Percentiles rank a stretch among this genome's conserved stretches.
Evolutionary conservation across 179 eudicot genomes (phyloP).

Genomic region (Beta corolliflora): DNA sequence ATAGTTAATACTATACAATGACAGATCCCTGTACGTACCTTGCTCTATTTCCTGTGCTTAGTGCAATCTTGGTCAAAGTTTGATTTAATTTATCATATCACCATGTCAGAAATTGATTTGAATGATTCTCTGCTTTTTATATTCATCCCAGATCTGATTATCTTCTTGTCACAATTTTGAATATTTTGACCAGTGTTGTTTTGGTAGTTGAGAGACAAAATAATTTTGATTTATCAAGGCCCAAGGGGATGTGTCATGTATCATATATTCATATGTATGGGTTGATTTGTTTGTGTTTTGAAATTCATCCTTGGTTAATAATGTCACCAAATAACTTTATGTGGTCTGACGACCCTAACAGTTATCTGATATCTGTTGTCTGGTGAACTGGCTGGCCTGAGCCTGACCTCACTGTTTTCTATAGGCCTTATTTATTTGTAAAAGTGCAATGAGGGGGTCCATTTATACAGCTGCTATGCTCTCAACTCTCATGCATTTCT

Average conservation of each 20-base stretch:
- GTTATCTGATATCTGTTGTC: neutral
- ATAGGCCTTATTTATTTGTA: neutral
- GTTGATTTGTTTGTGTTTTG: too few relatives aligned
- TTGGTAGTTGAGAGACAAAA: neutral
- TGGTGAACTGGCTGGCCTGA: slow-evolving; percentile 1
- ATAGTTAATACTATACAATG: neutral
- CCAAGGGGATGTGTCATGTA: neutral
- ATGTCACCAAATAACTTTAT: neutral
- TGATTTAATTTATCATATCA: slow-evolving; percentile 1
- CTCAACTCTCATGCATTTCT: neutral
- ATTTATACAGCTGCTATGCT: neutral
- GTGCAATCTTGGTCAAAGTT: slow-evolving; percentile 7
- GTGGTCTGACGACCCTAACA: neutral
- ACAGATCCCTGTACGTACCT: neutral
- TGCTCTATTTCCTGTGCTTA: neutral
- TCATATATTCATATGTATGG: too few relatives aligned
- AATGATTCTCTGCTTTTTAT: neutral
- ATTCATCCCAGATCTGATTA: slow-evolving; percentile 7
- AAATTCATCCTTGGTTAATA: neutral
- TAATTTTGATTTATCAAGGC: neutral
- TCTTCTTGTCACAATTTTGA: neutral
- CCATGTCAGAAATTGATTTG: slow-evolving; percentile 6
- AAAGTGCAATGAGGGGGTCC: slow-evolving; percentile 13
- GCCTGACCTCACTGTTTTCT: neutral
- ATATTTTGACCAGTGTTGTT: slow-evolving; percentile 7